Conservation (phyloP, 1,284 basidiomycete species). For the Microbotryum violaceum region DNA sequence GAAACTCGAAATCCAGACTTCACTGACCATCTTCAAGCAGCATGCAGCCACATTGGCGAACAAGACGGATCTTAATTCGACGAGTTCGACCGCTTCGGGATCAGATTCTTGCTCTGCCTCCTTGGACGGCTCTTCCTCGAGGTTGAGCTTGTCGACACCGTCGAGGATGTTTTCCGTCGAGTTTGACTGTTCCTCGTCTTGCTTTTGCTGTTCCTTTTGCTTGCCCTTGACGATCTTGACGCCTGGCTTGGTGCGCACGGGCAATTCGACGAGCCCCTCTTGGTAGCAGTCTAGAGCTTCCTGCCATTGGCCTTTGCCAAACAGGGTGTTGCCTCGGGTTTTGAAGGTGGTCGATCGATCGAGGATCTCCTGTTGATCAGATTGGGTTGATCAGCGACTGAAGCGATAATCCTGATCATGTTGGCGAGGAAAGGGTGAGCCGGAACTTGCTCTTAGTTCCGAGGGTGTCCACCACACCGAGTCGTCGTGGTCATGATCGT, state of each 20-base stretch:
- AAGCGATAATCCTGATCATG: background rate
- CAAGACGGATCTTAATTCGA: conserved; percentile 18
- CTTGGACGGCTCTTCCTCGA: background rate
- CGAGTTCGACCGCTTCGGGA: conserved; percentile 8
- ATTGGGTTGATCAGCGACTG: background rate
- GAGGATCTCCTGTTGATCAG: conserved; percentile 24
- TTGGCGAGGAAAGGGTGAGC: no score
- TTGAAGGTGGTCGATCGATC: conserved; percentile 12
- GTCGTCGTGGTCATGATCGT: background rate
- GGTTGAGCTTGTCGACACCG: background rate
- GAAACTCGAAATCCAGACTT: no score
- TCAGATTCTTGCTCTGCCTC: conserved; percentile 7
- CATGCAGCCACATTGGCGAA: conserved; percentile 29
- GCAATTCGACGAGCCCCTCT: conserved; percentile 23
- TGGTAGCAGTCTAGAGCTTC: conserved; percentile 24
- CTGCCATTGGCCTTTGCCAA: conserved; percentile 22
- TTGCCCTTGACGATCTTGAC: conserved; percentile 10
- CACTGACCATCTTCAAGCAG: conserved; percentile 26
- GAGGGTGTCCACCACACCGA: conserved; percentile 15
- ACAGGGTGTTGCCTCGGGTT: conserved; percentile 16
- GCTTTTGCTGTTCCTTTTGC: conserved; percentile 5
- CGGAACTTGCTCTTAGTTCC: conserved; percentile 13
- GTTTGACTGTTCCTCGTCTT: background rate
- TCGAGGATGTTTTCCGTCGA: background rate
- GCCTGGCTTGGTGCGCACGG: conserved; percentile 1